phyloP scores from a whole-genome alignment of 768 basidiomycete species.

The Leccinum truebloodii region DNA sequence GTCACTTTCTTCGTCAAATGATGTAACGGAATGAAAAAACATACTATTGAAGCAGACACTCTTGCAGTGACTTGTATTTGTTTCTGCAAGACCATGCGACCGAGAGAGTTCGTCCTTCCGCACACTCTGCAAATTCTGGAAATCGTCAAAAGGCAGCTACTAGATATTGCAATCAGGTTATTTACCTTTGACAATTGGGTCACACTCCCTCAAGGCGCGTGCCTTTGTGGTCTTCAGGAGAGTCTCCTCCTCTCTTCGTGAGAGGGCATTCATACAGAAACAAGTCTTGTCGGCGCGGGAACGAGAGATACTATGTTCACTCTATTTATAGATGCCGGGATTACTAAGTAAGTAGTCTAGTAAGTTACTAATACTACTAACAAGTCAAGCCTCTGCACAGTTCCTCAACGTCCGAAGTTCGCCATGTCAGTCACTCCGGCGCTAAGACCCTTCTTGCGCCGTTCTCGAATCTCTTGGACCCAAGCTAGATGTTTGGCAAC shows the following conservation, averaged over 20 bases:
- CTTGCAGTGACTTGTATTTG: slow-evolving; percentile 67
- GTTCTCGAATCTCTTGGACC: slow-evolving; percentile 1
- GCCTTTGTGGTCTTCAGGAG: slow-evolving; percentile 81
- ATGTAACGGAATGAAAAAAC: slow-evolving; percentile 27
- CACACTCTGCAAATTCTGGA: slow-evolving; percentile 84
- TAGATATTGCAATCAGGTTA: not conserved
- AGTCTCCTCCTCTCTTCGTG: slow-evolving; percentile 85
- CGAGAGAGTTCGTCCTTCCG: slow-evolving; percentile 76
- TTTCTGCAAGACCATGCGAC: slow-evolving; percentile 83
- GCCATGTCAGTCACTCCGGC: slow-evolving; percentile 14
- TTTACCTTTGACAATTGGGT: slow-evolving; percentile 67
- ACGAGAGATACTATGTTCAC: not conserved
- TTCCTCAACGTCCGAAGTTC: not conserved
- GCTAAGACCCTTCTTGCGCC: slow-evolving; percentile 17
- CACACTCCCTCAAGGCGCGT: slow-evolving; percentile 76
- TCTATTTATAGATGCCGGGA: not conserved
- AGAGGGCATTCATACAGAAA: slow-evolving; percentile 74
- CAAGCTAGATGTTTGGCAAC: slow-evolving; percentile 49
- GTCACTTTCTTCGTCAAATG: not conserved
- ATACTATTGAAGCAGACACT: slow-evolving; percentile 80
- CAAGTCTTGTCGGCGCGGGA: slow-evolving; percentile 6
- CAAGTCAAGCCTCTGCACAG: not conserved
- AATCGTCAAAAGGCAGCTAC: not conserved
- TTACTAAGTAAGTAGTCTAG: slow-evolving; percentile 16
- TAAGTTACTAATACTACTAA: too few species aligned